These are phyloP conservation scores for Metarhizium guizhouense DNA, from an alignment of 2,329 filamentous ascomycete genomes.

Conservation along the genomic window DNA sequence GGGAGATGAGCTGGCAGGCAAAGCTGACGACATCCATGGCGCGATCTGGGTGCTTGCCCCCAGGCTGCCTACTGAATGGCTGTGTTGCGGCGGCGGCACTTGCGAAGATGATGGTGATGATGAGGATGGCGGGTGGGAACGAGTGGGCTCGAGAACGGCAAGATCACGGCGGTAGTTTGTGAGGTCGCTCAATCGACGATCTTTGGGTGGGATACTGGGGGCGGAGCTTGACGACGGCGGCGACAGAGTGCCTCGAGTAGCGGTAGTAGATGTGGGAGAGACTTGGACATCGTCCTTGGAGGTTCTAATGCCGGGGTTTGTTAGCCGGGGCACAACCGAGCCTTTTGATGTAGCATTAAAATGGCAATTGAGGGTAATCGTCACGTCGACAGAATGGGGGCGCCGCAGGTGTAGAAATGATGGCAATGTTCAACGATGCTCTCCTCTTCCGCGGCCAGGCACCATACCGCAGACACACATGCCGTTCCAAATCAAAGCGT, in stretches of 20 bases:
- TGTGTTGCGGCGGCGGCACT: constrained; percentile 36
- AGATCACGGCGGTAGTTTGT: constrained; percentile 65
- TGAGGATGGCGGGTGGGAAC: constrained; percentile 35
- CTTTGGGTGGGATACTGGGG: constrained; percentile 34
- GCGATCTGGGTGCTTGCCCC: constrained; percentile 38
- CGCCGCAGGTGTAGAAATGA: no score
- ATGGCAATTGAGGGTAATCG: not conserved
- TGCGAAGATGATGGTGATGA: not conserved
- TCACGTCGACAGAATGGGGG: not conserved
- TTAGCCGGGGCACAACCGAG: constrained; percentile 1
- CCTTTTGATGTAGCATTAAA: not conserved
- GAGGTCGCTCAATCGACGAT: constrained; percentile 52
- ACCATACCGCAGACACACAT: no score
- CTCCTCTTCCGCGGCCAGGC: no score
- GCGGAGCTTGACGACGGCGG: constrained; percentile 29
- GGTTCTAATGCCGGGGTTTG: constrained; percentile 11
- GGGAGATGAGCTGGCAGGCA: constrained; percentile 23
- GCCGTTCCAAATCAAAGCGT: no score
- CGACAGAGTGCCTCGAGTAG: constrained; percentile 36
- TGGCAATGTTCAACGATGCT: no score
- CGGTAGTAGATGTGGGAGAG: constrained; percentile 39
- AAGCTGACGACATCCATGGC: constrained; percentile 47
- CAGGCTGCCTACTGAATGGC: constrained; percentile 40
- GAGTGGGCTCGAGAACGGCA: constrained; percentile 55
- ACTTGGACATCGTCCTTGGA: constrained; percentile 33